A percentile compares a stretch with the other conserved stretches of the same genome.
Conservation (phyloP, 2,329 filamentous ascomycete genomes). For the Ophiostoma sp. region DNA sequence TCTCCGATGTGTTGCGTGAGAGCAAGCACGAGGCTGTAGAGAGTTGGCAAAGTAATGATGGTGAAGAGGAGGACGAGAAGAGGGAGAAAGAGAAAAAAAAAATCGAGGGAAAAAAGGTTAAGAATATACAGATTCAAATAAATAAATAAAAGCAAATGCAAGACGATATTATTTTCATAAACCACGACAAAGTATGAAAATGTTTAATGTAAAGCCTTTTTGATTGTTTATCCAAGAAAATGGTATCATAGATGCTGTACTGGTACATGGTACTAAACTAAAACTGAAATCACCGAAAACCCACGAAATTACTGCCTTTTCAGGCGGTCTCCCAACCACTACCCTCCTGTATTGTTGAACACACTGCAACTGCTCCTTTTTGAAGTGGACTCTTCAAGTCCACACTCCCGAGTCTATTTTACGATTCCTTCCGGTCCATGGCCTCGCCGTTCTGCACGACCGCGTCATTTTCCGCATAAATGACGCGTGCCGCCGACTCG, state of each 20-base stretch:
- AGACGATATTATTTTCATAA: no score
- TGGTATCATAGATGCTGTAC: not conserved
- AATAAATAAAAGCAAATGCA: not conserved
- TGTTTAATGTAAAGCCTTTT: not conserved
- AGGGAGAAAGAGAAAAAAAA: no score
- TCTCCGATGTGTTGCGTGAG: constrained; percentile 9
- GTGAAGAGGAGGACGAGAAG: not conserved
- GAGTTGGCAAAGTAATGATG: not conserved
- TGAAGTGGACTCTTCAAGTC: no score
- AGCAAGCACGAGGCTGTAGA: not conserved
- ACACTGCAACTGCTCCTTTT: not conserved
- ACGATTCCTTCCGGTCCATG: not conserved
- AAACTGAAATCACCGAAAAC: not conserved
- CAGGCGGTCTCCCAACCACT: not conserved
- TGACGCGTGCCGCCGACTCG: constrained; percentile 18
- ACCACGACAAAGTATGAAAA: no score
- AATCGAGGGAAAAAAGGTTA: not conserved
- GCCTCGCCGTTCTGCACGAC: not conserved
- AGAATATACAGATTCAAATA: not conserved
- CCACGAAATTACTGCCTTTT: not conserved
- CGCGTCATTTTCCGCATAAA: constrained; percentile 22
- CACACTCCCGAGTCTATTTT: not conserved
- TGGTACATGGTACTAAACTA: not conserved
- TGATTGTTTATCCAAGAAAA: not conserved
- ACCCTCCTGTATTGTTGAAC: not conserved